Base-by-base conservation (phyloP, 176 grass and related monocot genomes). In the Ensete ventricosum region DNA sequence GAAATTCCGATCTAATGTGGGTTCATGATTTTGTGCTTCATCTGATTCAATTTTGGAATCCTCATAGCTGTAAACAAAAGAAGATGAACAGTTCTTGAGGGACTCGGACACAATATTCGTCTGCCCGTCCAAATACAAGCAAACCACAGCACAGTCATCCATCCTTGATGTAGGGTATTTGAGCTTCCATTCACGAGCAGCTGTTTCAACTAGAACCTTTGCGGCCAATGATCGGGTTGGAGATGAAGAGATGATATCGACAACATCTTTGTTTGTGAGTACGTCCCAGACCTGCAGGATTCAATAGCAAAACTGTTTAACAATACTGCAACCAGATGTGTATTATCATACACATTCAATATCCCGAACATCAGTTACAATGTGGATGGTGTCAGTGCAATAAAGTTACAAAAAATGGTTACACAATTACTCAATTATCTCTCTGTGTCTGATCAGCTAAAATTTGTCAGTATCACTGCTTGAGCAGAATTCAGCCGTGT, bases 241-340 rank as follows among this genome's bases (percentile, higher is more conserved):
- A 71, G 86, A 87, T 0, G 96, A 87, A 1, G 91, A 80, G 54
- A 99, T 77, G 25, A 99, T 95, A 55, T 99, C 91, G 8, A 99
- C 86, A 11, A 82, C 96, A 63, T 99, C 86, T 86, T 99, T 85
- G 73, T 99, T 99, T 73, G 86, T 99, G 10, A 99, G 86, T 54
- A 95, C 96, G 86, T 99, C 96, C 96, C 96, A 99, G 3, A 99
- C 88, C 96, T 99, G 84, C 69, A 81, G 74, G 57, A 79, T 87
- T 78, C 70, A 11, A n/a, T 55, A 24, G 57, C 1, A 67, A 27
- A 71, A 49, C 9, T 58, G 25, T 34, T 24, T 13, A 1, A 69
- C 10, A 17, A 9, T 22, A 48, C 11, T 26, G 21, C 50, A 54
- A 14, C 13, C 21, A 9, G 22, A 16, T 29, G 24, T 62, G 17